Evolutionary conservation across 306 rosid genomes (phyloP).

Genomic region (Amphicarpaea edgeworthii): DNA sequence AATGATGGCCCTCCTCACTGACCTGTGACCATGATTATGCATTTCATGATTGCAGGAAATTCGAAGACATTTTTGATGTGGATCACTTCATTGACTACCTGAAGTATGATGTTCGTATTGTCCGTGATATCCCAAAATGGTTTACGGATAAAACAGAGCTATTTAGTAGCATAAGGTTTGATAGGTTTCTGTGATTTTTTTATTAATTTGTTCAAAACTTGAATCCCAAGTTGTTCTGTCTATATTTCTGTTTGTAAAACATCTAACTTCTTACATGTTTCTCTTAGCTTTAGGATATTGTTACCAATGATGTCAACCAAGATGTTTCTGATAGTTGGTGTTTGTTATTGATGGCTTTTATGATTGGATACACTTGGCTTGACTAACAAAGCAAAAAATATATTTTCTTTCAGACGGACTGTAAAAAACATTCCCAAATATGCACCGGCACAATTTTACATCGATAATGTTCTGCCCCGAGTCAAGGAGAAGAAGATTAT

Average conservation of each 20-base stretch:
- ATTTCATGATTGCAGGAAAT: conserved; percentile 74
- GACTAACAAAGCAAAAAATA: conserved; percentile 46
- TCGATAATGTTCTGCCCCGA: conserved; percentile 98
- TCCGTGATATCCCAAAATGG: conserved; percentile 97
- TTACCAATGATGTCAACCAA: conserved; percentile 34
- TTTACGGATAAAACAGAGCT: conserved; percentile 97
- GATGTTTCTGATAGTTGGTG: conserved; percentile 5
- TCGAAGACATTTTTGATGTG: conserved; percentile 96
- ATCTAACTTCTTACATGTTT: conserved; percentile 1
- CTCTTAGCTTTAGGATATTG: conserved; percentile 34
- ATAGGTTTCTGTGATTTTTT: conserved; percentile 22
- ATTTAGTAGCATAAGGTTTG: conserved; percentile 89
- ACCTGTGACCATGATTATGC: conserved; percentile 32
- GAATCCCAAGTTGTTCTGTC: conserved; percentile 23
- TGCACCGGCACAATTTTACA: conserved; percentile 97
- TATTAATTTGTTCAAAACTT: conserved; percentile 15
- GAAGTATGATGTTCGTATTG: conserved; percentile 89
- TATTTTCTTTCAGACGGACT: conserved; percentile 77
- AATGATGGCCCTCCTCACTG: conserved; percentile 8
- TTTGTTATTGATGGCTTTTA: conserved; percentile 25
- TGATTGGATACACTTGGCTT: conserved; percentile 45
- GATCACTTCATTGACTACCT: conserved; percentile 97
- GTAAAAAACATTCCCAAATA: conserved; percentile 98
- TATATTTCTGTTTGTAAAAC: conserved; percentile 29
- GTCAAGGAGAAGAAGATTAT: conserved; percentile 98